These are phyloP conservation scores for Gossypium turneri DNA, from an alignment of 345 rosid genomes.

Conservation along the genomic window DNA sequence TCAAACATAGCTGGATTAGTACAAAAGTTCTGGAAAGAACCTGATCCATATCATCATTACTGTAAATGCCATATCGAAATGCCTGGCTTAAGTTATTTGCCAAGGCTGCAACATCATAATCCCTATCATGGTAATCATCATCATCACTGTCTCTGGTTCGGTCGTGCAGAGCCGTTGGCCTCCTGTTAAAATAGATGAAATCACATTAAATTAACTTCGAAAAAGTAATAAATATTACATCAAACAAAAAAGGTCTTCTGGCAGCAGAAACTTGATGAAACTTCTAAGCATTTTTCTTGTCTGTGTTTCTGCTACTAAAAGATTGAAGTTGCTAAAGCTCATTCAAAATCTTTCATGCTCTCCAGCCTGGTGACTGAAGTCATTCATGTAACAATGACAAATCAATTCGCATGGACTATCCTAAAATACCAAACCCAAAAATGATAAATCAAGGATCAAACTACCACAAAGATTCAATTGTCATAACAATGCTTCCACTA, in stretches of 20 bases:
- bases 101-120: constrained; percentile 87
- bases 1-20: constrained; percentile 1
- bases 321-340: neutral
- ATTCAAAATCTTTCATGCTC: neutral
- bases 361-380: neutral
- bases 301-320: neutral
- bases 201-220: neutral
- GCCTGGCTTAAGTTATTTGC: constrained; percentile 94
- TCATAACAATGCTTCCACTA: neutral
- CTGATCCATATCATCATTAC: constrained; percentile 78
- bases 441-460: neutral
- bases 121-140: constrained; percentile 87
- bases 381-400: neutral
- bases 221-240: neutral
- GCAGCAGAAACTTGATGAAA: constrained; percentile 2
- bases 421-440: neutral
- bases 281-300: neutral
- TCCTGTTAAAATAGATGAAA: constrained; percentile 45
- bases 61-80: constrained; percentile 81
- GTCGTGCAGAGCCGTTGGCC: constrained; percentile 82
- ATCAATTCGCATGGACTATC: neutral
- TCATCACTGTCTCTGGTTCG: constrained; percentile 80
- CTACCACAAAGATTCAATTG: neutral
- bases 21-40: constrained; percentile 34
- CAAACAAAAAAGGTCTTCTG: constrained; percentile 3